Conservation (phyloP, 805 yeast species). For the Ogataea paraovalis region DNA sequence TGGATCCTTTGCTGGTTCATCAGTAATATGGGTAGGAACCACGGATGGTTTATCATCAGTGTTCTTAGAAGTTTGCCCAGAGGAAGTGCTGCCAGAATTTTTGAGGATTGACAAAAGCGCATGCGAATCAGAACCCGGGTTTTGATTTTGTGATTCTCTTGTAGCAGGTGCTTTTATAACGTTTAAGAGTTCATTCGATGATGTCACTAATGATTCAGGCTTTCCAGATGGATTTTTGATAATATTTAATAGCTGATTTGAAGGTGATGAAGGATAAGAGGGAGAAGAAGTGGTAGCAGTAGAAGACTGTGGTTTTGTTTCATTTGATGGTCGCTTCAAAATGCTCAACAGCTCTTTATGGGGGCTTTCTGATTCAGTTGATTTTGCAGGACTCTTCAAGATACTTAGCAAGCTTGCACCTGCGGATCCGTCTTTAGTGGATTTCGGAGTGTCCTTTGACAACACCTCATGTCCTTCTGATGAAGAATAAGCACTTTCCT, state of each 20-base stretch:
- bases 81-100: neutral
- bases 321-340: slow-evolving; percentile 9
- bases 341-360: slow-evolving; percentile 8
- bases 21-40: neutral
- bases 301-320: neutral
- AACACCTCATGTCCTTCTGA: slow-evolving; percentile 8
- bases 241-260: slow-evolving; percentile 2
- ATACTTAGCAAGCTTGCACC: slow-evolving; percentile 8
- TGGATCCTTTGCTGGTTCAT: neutral
- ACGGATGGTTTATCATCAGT: neutral
- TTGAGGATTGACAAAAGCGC: neutral
- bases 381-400: slow-evolving; percentile 8
- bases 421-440: neutral
- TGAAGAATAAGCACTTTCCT: neutral
- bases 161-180: neutral
- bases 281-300: no score
- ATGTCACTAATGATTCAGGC: neutral
- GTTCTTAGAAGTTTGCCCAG: neutral
- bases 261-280: slow-evolving; percentile 1
- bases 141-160: no score
- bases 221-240: slow-evolving; percentile 1
- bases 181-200: neutral
- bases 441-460: neutral
- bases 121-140: neutral
- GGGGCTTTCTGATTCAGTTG: slow-evolving; percentile 1